A percentile compares a stretch with the other conserved stretches of the same genome.
phyloP scores from a whole-genome alignment of 805 yeast genomes.

The Myxozyma kluyveri region DNA sequence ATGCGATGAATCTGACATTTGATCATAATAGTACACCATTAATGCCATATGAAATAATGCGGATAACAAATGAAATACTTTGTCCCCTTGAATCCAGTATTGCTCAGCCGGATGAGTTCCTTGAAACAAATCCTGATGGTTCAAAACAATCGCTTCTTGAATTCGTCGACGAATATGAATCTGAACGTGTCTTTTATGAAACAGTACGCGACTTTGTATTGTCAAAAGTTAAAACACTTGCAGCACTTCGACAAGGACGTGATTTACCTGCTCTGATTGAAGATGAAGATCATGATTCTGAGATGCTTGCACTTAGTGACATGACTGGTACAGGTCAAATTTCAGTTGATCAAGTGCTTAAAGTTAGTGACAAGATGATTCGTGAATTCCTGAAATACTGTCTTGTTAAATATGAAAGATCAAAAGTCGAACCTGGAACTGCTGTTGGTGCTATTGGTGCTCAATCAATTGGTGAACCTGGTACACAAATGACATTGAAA shows the following conservation, averaged over 20 bases:
- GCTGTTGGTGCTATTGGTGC: conserved; percentile 99
- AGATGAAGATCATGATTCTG: conserved; percentile 37
- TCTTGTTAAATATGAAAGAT: conserved; percentile 75
- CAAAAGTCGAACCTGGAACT: conserved; percentile 97
- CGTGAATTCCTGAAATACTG: conserved; percentile 70
- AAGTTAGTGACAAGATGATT: conserved; percentile 62
- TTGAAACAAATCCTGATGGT: conserved; percentile 34
- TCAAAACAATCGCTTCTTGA: conserved; percentile 38
- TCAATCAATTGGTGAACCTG: conserved; percentile 98
- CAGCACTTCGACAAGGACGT: conserved; percentile 53
- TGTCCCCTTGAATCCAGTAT: conserved; percentile 59
- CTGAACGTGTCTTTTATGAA: conserved; percentile 78
- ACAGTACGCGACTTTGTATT: conserved; percentile 66
- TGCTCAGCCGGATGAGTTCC: conserved; percentile 57
- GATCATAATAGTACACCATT: conserved; percentile 53
- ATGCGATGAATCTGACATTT: conserved; percentile 71
- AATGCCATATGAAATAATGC: conserved; percentile 66
- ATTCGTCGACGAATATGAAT: conserved; percentile 78
- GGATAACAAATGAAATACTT: conserved; percentile 54
- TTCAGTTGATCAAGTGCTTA: conserved; percentile 45
- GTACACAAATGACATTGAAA: conserved; percentile 96
- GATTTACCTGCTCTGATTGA: conserved; percentile 49
- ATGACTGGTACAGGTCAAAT: conserved; percentile 29
- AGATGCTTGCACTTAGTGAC: conserved; percentile 47
- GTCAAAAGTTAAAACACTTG: conserved; percentile 57